Evolutionary conservation across 2,329 filamentous ascomycete genomes (phyloP).

Genomic region (Tolypocladium tropicale): DNA sequence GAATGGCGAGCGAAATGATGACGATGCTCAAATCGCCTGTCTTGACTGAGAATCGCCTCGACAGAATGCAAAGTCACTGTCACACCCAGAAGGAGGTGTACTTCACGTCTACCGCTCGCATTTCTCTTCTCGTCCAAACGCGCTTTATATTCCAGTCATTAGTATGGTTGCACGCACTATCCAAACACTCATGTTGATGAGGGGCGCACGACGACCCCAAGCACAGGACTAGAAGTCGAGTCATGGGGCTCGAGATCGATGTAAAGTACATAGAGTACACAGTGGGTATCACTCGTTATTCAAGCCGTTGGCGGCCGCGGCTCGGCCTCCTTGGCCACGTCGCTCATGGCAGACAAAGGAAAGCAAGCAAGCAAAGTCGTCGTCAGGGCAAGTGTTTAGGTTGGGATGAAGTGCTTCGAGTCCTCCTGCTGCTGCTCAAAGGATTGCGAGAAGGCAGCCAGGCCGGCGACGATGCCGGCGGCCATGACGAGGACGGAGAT

Average conservation of each 20-base stretch:
- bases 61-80: neutral
- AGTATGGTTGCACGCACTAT: no score
- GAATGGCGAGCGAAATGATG: neutral
- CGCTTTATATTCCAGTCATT: no score
- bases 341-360: neutral
- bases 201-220: neutral
- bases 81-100: neutral
- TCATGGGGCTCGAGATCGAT: neutral
- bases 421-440: conserved; percentile 58
- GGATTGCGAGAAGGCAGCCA: conserved; percentile 66
- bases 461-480: conserved; percentile 60
- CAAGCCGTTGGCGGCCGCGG: neutral
- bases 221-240: no score
- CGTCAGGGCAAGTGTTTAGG: conserved; percentile 14
- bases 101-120: no score
- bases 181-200: neutral
- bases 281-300: neutral
- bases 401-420: conserved; percentile 55
- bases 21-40: neutral
- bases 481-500: conserved; percentile 65
- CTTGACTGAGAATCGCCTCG: neutral
- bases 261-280: neutral
- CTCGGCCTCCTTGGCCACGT: neutral
- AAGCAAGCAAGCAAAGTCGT: no score
- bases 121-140: no score